Conservation (phyloP, 2,329 filamentous ascomycete genomes). For the Rutstroemia sp. region DNA sequence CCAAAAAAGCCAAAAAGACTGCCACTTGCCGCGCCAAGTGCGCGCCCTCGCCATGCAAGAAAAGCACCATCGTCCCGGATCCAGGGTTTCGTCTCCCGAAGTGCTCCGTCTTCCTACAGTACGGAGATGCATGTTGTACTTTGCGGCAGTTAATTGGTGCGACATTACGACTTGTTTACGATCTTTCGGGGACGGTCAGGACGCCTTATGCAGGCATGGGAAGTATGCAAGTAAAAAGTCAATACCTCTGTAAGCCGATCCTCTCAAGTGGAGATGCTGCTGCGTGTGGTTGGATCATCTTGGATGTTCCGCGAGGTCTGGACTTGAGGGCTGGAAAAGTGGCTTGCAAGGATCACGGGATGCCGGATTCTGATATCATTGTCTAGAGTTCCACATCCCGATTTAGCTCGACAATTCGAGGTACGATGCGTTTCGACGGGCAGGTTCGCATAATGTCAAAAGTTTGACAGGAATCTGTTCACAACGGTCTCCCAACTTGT, state of each 20-base stretch:
- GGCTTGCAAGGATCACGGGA: not conserved
- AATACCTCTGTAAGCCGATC: too few species aligned
- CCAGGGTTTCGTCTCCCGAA: not conserved
- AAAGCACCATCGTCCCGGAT: not conserved
- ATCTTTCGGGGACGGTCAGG: too few species aligned
- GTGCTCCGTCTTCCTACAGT: not conserved
- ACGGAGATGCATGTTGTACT: too few species aligned
- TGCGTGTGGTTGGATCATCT: too few species aligned
- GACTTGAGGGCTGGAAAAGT: not conserved
- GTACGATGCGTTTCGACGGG: not conserved
- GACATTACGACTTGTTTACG: too few species aligned
- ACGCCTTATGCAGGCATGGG: not conserved
- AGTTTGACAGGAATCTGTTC: not conserved
- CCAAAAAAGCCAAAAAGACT: not conserved
- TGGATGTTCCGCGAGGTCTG: too few species aligned
- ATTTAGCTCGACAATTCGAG: not conserved
- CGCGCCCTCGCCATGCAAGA: not conserved
- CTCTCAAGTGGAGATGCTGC: too few species aligned
- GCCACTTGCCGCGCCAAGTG: not conserved
- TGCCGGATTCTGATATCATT: not conserved
- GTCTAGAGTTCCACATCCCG: not conserved
- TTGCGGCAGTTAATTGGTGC: too few species aligned
- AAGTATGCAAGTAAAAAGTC: not conserved
- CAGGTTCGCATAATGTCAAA: too few species aligned
- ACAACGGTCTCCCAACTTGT: not conserved